These are phyloP conservation scores for Microbotryum lychnidis-dioicae DNA, from an alignment of 1,284 basidiomycete species.

Conservation along the genomic window DNA sequence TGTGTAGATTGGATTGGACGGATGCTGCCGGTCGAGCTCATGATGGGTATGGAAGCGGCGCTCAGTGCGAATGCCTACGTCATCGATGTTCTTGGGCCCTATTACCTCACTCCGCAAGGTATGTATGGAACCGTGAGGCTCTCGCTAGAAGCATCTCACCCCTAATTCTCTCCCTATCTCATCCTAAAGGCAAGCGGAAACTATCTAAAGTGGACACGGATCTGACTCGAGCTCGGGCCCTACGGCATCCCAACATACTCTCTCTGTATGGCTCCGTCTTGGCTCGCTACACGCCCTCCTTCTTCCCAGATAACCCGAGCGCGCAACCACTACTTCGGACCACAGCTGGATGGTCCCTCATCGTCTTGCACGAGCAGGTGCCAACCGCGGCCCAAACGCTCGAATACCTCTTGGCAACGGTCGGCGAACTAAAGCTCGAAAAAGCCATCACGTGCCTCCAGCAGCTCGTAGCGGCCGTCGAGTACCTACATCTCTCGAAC, in stretches of 20 bases:
- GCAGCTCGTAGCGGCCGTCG: conserved; percentile 27
- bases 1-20: conserved; percentile 22
- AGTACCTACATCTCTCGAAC: conserved; percentile 23
- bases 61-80: conserved; percentile 22
- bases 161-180: too few relatives aligned
- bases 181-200: conserved; percentile 26
- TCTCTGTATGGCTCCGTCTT: conserved; percentile 27
- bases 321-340: conserved; percentile 5
- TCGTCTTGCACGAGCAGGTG: conserved; percentile 20
- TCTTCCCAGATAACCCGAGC: conserved; percentile 14
- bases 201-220: conserved; percentile 30
- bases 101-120: conserved; percentile 30
- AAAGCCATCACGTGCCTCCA: conserved; percentile 26
- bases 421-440: conserved; percentile 31
- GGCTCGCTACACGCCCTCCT: conserved; percentile 22
- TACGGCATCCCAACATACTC: conserved; percentile 27
- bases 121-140: neutral
- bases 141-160: too few relatives aligned
- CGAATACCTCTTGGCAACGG: conserved; percentile 23
- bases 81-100: conserved; percentile 30
- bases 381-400: conserved; percentile 19
- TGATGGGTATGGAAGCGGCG: neutral
- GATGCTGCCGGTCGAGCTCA: conserved; percentile 10
- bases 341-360: conserved; percentile 25
- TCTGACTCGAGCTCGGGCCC: conserved; percentile 14